Percentiles rank a stretch among this genome's conserved stretches.
phyloP scores from a whole-genome alignment of 257 asterid species.

The Solanum sejunctum region DNA sequence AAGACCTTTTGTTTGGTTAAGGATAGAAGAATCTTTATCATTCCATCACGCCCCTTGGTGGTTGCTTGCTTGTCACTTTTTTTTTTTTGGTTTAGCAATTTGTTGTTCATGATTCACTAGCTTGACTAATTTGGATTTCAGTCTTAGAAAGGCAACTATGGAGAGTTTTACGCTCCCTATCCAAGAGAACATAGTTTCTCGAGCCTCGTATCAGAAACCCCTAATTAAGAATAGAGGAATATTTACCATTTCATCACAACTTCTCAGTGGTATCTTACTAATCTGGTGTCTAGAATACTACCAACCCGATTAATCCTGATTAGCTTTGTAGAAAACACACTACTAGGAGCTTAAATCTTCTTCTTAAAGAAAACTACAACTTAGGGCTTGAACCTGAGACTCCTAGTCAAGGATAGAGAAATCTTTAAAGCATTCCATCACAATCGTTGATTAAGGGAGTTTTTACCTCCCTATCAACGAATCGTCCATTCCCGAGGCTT shows the following conservation, averaged over 20 bases:
- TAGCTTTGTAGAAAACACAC: neutral
- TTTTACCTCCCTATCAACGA: neutral
- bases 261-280: neutral
- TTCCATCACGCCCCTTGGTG: neutral
- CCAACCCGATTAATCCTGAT: neutral
- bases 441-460: neutral
- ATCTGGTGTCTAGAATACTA: neutral
- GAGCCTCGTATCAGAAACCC: neutral
- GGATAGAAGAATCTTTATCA: neutral
- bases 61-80: neutral
- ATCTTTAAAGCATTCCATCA: neutral
- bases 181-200: neutral
- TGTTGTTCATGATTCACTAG: neutral
- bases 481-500: accelerated
- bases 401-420: neutral
- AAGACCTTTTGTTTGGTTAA: neutral
- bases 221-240: neutral
- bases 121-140: neutral
- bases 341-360: neutral
- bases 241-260: neutral
- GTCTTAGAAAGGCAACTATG: neutral
- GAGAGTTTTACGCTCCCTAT: neutral
- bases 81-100: neutral
- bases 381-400: neutral
- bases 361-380: neutral